Evolutionary conservation across 192 early-diverging fungal genomes (phyloP), one percentile per base, ranked within the genome.

Genomic region (Diversispora eburnea): DNA sequence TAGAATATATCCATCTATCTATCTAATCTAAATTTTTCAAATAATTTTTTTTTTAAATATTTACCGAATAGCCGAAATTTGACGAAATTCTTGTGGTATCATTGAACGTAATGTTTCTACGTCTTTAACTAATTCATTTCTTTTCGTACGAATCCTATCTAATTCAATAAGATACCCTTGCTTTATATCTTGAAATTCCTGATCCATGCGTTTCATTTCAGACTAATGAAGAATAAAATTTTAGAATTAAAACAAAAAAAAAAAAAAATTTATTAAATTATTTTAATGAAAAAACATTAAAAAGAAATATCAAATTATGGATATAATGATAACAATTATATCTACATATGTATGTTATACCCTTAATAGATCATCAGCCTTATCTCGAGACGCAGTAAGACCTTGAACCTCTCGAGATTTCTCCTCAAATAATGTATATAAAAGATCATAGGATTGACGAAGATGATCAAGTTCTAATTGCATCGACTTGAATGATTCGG

Each of bases 101-200:
- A 74, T 54, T 57, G 70, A 56, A 33, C 41, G 82, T 39, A 76
- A 74, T 42, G 75, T 59, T 6, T 79, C 79, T 15, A 82, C 51
- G 0, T 67, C 63, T 9, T 58, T 83, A 45, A 20, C 43, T 2
- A 62, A 56, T 43, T 75, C 55, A 65, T 79, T 78, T 45, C 78
- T 67, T 71, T 70, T 55, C 17, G 64, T 71, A 48, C 78, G 78
- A 43, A 79, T 55, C 39, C 76, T 17, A 56, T 69, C 22, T 43
- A 76, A 48, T 41, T 76, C 75, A 17, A 8, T 22, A 9, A 75
- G 43, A 20, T 71, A n/a, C 13, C 22, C 59, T 19, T 62, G 20
- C 15, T 71, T 17, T 49, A 71, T 22, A 42, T 62, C 60, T 62
- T 62, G 33, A 8, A 17, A n/a, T 7, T 62, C 60, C 13, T 62